Conservation (phyloP, 345 rosid species). For the Anacardium occidentale region DNA sequence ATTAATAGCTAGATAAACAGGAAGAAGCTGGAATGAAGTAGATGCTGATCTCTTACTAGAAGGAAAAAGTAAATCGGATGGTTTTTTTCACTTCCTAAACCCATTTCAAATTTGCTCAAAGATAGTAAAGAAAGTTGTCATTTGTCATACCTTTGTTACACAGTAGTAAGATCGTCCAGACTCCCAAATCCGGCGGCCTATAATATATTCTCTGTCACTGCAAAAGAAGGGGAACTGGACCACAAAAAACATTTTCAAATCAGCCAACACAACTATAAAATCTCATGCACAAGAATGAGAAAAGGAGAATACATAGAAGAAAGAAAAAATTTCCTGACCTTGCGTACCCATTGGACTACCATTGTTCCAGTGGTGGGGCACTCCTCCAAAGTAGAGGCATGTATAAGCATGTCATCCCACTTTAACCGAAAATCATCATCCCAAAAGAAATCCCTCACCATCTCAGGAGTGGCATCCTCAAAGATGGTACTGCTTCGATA, state of each 20-base stretch:
- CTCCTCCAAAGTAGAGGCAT: constrained; percentile 56
- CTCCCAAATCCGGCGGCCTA: constrained; percentile 96
- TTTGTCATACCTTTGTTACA: constrained; percentile 70
- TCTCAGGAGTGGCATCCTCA: constrained; percentile 87
- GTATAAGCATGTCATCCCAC: constrained; percentile 91
- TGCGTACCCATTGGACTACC: constrained; percentile 91
- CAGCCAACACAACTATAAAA: constrained; percentile 7
- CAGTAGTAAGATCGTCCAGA: constrained; percentile 74
- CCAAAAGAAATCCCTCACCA: constrained; percentile 95
- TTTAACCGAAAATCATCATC: constrained; percentile 76
- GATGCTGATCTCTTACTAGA: neutral
- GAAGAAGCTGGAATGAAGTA: neutral
- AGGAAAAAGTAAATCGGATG: neutral
- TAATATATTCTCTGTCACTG: constrained; percentile 89
- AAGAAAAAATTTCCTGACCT: constrained; percentile 43
- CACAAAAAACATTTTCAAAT: constrained; percentile 10
- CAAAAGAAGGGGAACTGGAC: constrained; percentile 98
- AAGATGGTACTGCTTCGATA: constrained; percentile 82
- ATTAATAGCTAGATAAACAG: neutral
- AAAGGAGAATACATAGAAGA: too few relatives aligned
- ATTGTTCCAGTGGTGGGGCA: constrained; percentile 75
- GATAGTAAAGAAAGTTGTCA: neutral
- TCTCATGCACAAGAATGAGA: constrained; percentile 3
- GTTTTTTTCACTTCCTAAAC: neutral
- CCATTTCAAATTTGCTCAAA: neutral